These are phyloP conservation scores for Phytophthora pistaciae DNA, from an alignment of 352 stramenopile species.

Conservation along the genomic window DNA sequence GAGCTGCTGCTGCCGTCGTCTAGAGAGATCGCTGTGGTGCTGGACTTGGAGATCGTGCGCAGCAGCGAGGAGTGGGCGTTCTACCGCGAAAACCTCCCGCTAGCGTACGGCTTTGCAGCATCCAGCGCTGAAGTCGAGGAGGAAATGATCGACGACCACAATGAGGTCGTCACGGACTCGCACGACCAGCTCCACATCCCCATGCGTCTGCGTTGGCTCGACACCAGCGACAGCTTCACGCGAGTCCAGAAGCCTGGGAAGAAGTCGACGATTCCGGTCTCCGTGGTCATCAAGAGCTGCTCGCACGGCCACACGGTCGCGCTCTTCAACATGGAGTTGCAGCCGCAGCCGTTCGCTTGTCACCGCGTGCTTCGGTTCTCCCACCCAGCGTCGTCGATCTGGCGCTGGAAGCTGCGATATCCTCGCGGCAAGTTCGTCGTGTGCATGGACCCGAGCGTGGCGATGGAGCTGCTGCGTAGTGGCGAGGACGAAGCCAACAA, in stretches of 20 bases:
- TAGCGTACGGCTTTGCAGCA: conserved; percentile 47
- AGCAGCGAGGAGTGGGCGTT: conserved; percentile 85
- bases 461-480: conserved; percentile 48
- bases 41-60: conserved; percentile 86
- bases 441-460: conserved; percentile 77
- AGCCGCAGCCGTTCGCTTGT: conserved; percentile 79
- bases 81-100: conserved; percentile 73
- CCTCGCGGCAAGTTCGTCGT: conserved; percentile 66
- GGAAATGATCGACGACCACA: conserved; percentile 94
- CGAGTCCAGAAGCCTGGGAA: neutral
- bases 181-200: conserved; percentile 89
- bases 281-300: conserved; percentile 85
- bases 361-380: conserved; percentile 86
- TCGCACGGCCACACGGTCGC: conserved; percentile 92
- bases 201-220: conserved; percentile 89
- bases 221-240: conserved; percentile 20
- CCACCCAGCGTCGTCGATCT: conserved; percentile 62
- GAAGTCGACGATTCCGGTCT: conserved; percentile 45
- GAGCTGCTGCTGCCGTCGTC: conserved; percentile 65
- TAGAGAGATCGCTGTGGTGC: conserved; percentile 36
- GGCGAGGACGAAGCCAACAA: conserved; percentile 25
- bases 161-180: conserved; percentile 88
- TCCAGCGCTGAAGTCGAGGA: conserved; percentile 71
- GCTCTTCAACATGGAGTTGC: conserved; percentile 89
- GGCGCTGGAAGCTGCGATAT: conserved; percentile 62